Percentiles rank a stretch among this genome's conserved stretches.
Evolutionary conservation across 768 basidiomycete species (phyloP).

Genomic region (Cubamyces lactineus): DNA sequence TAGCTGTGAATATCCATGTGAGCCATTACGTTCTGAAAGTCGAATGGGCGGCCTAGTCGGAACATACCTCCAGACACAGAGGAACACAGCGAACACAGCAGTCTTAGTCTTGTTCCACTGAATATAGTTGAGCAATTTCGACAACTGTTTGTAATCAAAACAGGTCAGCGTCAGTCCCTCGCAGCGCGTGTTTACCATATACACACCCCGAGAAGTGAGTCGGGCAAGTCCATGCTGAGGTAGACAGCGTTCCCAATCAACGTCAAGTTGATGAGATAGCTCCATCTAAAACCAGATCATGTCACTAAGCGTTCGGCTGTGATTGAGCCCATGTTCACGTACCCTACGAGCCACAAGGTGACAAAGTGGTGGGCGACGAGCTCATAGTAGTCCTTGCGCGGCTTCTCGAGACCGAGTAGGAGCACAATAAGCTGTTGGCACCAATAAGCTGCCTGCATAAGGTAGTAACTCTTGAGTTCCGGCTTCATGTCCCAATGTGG

Average conservation of each 20-base stretch:
- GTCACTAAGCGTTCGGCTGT: not conserved
- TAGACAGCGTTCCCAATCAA: constrained; percentile 90
- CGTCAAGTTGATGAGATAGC: constrained; percentile 79
- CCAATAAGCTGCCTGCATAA: constrained; percentile 95
- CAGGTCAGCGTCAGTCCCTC: not conserved
- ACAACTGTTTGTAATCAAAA: constrained; percentile 50
- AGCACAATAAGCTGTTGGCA: constrained; percentile 90
- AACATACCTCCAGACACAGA: constrained; percentile 81
- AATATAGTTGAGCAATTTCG: constrained; percentile 90
- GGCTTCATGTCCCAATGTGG: constrained; percentile 89
- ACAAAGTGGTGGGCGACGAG: constrained; percentile 90
- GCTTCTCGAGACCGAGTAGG: constrained; percentile 86
- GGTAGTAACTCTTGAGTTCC: constrained; percentile 88
- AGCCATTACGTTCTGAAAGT: not conserved
- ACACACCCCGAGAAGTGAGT: constrained; percentile 82
- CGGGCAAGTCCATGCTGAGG: constrained; percentile 97
- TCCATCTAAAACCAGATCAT: constrained; percentile 60
- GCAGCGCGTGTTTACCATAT: not conserved
- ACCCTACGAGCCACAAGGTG: constrained; percentile 94
- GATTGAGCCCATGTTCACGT: constrained; percentile 28
- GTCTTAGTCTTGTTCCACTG: constrained; percentile 65
- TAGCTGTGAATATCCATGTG: constrained; percentile 54
- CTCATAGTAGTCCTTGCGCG: constrained; percentile 88
- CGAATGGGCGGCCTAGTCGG: not conserved
- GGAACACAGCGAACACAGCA: constrained; percentile 64